phyloP scores from a whole-genome alignment of 345 rosid species.

The Toxicodendron radicans region DNA sequence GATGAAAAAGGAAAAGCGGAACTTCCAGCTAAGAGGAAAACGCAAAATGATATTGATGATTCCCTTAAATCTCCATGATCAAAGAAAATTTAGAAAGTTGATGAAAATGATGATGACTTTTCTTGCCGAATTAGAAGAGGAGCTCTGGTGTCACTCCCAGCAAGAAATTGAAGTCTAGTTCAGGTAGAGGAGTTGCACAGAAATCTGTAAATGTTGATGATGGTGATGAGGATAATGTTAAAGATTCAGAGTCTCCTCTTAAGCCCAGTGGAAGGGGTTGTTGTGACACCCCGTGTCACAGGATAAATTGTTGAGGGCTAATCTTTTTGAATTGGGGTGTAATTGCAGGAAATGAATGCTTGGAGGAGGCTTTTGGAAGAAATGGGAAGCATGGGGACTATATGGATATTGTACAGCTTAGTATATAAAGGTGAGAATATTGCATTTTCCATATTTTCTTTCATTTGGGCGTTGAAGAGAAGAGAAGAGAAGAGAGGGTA shows the following conservation, averaged over 20 bases:
- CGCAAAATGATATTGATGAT: conserved; percentile 35
- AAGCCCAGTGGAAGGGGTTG: conserved; percentile 81
- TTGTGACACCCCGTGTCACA: too few relatives aligned
- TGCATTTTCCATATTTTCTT: too few relatives aligned
- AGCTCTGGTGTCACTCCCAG: conserved; percentile 52
- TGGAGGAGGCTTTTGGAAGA: too few relatives aligned
- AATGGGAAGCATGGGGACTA: too few relatives aligned
- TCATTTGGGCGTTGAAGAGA: too few relatives aligned
- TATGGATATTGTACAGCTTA: too few relatives aligned
- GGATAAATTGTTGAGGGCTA: too few relatives aligned
- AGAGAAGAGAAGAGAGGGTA: too few relatives aligned
- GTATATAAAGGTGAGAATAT: too few relatives aligned
- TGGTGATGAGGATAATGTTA: conserved; percentile 57
- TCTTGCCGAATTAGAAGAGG: conserved; percentile 44
- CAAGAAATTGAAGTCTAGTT: conserved; percentile 72
- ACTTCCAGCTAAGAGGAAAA: conserved; percentile 69
- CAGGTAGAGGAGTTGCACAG: conserved; percentile 66
- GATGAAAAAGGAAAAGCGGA: conserved; percentile 52
- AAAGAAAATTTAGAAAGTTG: conserved; percentile 50
- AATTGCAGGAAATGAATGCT: too few relatives aligned
- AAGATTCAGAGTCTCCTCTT: conserved; percentile 51
- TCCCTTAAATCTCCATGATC: conserved; percentile 45
- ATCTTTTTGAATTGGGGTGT: too few relatives aligned
- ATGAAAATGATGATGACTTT: conserved; percentile 65
- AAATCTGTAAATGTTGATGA: conserved; percentile 49